phyloP scores from a whole-genome alignment of 148 eudicot species.

The Heliamphora exappendiculata region DNA sequence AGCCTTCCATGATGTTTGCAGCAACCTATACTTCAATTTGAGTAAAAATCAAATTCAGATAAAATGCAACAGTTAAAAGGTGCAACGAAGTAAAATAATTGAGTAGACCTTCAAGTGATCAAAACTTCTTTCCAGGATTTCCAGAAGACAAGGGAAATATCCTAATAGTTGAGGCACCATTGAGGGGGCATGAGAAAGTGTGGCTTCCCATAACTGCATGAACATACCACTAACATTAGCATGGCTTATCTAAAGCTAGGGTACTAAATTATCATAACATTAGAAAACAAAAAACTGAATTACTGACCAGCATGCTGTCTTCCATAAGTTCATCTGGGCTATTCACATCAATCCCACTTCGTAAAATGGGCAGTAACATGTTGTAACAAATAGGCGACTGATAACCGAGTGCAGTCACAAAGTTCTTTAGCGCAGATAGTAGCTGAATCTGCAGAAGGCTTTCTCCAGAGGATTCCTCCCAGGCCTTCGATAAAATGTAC shows the following conservation, averaged over 20 bases:
- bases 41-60: slow-evolving; percentile 3
- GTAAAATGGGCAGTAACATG: slow-evolving; percentile 74
- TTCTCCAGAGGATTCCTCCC: slow-evolving; percentile 95
- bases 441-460: slow-evolving; percentile 98
- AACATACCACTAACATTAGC: slow-evolving; percentile 6
- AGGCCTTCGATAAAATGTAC: slow-evolving; percentile 41
- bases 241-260: background rate
- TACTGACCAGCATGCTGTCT: slow-evolving; percentile 84
- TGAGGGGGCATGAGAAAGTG: slow-evolving; percentile 84
- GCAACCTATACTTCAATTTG: slow-evolving; percentile 59
- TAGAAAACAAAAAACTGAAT: background rate
- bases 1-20: slow-evolving; percentile 75
- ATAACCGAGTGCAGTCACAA: slow-evolving; percentile 81
- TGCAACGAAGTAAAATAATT: background rate
- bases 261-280: background rate
- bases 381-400: slow-evolving; percentile 77
- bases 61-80: background rate
- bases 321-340: slow-evolving; percentile 97
- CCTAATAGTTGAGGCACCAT: slow-evolving; percentile 73
- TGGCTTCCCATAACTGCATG: slow-evolving; percentile 94
- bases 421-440: slow-evolving; percentile 78
- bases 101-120: slow-evolving; percentile 77
- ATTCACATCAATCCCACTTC: slow-evolving; percentile 60
- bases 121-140: slow-evolving; percentile 83
- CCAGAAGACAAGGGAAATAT: slow-evolving; percentile 67